Percentiles rank a stretch among this genome's conserved stretches.
Conservation (phyloP, 495 filamentous ascomycete genomes). For the Penicillium flavigenum region DNA sequence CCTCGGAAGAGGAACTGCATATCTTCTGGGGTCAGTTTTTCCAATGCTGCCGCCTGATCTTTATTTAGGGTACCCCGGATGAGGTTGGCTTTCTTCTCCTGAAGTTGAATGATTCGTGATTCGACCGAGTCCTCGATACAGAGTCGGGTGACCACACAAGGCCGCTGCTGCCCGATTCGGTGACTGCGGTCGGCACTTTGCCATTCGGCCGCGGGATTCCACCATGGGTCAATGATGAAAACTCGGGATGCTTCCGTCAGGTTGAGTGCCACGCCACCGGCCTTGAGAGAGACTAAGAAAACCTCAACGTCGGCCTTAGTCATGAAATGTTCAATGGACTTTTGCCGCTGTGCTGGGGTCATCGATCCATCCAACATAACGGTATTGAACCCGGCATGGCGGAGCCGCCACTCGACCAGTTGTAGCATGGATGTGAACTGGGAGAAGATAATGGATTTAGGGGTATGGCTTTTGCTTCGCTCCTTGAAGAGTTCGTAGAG, state of each 20-base stretch:
- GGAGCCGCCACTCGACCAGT: constrained; percentile 90
- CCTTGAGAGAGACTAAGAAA: constrained; percentile 92
- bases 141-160: constrained; percentile 89
- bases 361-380: constrained; percentile 97
- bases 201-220: constrained; percentile 98
- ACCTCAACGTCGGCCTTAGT: constrained; percentile 87
- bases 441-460: constrained; percentile 80
- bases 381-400: constrained; percentile 91
- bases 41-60: constrained; percentile 76
- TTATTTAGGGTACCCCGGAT: constrained; percentile 94
- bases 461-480: constrained; percentile 82
- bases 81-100: constrained; percentile 97
- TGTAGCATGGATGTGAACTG: constrained; percentile 74
- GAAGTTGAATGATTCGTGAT: constrained; percentile 86
- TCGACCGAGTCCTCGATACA: constrained; percentile 97
- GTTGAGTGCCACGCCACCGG: constrained; percentile 93
- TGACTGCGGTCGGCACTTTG: constrained; percentile 95
- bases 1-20: constrained; percentile 94
- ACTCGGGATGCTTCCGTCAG: constrained; percentile 90
- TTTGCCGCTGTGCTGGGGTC: constrained; percentile 88
- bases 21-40: constrained; percentile 84
- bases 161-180: constrained; percentile 90
- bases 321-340: constrained; percentile 94
- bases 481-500: constrained; percentile 90
- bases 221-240: constrained; percentile 97